Conservation (phyloP, 1,284 basidiomycete species). For the Mixia osmundae region DNA sequence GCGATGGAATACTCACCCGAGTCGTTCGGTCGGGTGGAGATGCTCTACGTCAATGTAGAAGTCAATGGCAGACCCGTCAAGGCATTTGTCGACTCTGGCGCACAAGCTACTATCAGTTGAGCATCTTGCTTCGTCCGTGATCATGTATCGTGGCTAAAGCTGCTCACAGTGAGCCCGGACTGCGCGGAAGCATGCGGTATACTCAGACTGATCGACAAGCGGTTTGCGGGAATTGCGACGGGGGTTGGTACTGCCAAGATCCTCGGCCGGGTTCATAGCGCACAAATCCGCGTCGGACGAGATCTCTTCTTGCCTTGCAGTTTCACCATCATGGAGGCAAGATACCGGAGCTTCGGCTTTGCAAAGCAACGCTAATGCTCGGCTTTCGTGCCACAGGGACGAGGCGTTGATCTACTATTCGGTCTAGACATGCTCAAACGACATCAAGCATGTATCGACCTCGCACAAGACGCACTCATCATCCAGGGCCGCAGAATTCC, state of each 20-base stretch:
- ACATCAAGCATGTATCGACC: slow-evolving; percentile 85
- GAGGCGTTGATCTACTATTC: slow-evolving; percentile 74
- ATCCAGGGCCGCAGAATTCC: slow-evolving; percentile 65
- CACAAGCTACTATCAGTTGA: slow-evolving; percentile 2
- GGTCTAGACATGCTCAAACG: slow-evolving; percentile 97
- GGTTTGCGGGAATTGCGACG: slow-evolving; percentile 73
- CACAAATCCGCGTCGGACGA: slow-evolving; percentile 67
- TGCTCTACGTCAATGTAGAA: slow-evolving; percentile 71
- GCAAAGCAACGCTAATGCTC: neutral
- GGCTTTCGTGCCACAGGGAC: slow-evolving; percentile 31
- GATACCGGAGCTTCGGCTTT: slow-evolving; percentile 5
- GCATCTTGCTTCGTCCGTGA: neutral
- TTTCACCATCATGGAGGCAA: slow-evolving; percentile 82
- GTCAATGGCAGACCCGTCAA: slow-evolving; percentile 77
- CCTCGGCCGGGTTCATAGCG: slow-evolving; percentile 76
- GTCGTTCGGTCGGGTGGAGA: slow-evolving; percentile 75
- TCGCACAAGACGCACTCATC: slow-evolving; percentile 60
- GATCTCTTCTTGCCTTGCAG: slow-evolving; percentile 59
- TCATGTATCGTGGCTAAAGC: neutral
- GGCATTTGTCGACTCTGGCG: slow-evolving; percentile 30
- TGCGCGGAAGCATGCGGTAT: slow-evolving; percentile 45
- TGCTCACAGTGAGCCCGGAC: slow-evolving; percentile 57
- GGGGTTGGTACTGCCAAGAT: slow-evolving; percentile 92
- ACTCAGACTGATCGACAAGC: slow-evolving; percentile 73
- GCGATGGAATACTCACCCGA: slow-evolving; percentile 37